A percentile compares a stretch with the other conserved stretches of the same genome.
These are phyloP conservation scores for Septoria petroselini DNA, from an alignment of 2,329 filamentous ascomycete species.

Conservation along the genomic window DNA sequence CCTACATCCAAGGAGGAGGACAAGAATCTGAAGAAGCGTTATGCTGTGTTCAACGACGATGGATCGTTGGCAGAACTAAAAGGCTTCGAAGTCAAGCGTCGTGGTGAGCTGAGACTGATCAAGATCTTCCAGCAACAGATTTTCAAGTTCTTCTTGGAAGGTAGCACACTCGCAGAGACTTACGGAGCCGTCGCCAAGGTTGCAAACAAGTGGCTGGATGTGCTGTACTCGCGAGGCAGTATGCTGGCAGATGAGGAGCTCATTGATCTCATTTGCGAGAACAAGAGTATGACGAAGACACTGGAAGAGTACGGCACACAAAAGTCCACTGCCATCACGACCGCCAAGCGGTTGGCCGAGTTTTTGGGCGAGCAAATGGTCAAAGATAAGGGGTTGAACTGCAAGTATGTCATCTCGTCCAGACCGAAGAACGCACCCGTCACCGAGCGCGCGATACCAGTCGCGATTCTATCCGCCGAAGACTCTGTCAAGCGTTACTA, in stretches of 20 bases:
- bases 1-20: conserved; percentile 98
- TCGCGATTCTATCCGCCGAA: conserved; percentile 95
- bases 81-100: conserved; percentile 93
- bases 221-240: conserved; percentile 80
- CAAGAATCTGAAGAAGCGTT: conserved; percentile 99
- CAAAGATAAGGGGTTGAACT: conserved; percentile 98
- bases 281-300: conserved; percentile 96
- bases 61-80: conserved; percentile 93
- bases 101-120: conserved; percentile 97
- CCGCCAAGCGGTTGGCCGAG: conserved; percentile 87
- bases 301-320: conserved; percentile 92
- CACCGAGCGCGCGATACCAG: conserved; percentile 88
- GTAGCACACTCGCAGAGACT: conserved; percentile 79
- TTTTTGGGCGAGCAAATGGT: conserved; percentile 98
- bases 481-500: conserved; percentile 83
- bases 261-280: conserved; percentile 99
- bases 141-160: conserved; percentile 98
- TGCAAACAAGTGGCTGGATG: conserved; percentile 94
- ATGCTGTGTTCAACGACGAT: conserved; percentile 98
- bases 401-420: conserved; percentile 97
- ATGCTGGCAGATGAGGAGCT: conserved; percentile 94
- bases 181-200: conserved; percentile 91
- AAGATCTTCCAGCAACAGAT: conserved; percentile 99
- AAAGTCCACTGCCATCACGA: conserved; percentile 99
- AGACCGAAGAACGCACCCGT: conserved; percentile 84